Conservation (phyloP, 2,329 filamentous ascomycete genomes). For the Epichloe bromicola region DNA sequence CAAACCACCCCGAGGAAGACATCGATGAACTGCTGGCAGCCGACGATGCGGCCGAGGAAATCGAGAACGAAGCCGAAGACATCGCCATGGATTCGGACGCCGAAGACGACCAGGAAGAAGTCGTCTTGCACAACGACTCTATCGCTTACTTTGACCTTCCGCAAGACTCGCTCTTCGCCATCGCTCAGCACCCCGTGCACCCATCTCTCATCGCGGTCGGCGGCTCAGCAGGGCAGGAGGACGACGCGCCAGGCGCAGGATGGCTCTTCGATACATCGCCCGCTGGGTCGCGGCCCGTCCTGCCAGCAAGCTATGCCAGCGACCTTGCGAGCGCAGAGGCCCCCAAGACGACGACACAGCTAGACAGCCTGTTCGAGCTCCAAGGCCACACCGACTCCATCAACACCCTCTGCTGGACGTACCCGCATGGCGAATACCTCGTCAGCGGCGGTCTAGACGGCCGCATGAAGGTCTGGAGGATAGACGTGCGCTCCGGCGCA, state of each 20-base stretch:
- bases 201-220: conserved; percentile 75
- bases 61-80: conserved; percentile 55
- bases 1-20: conserved; percentile 13
- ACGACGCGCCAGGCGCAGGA: conserved; percentile 58
- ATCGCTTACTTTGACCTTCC: conserved; percentile 83
- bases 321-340: conserved; percentile 43
- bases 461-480: conserved; percentile 57
- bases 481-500: conserved; percentile 31
- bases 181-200: conserved; percentile 78
- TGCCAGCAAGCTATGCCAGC: conserved; percentile 64
- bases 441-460: conserved; percentile 85
- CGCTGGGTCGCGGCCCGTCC: conserved; percentile 48
- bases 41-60: conserved; percentile 10
- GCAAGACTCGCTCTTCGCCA: conserved; percentile 85
- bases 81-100: conserved; percentile 64
- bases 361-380: conserved; percentile 57
- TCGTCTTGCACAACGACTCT: conserved; percentile 82
- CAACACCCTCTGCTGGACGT: conserved; percentile 73
- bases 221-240: conserved; percentile 49
- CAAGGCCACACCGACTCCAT: conserved; percentile 90
- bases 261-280: conserved; percentile 71
- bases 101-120: conserved; percentile 58
- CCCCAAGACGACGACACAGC: conserved; percentile 37
- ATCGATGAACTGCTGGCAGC: conserved; percentile 9
- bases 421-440: conserved; percentile 70